Conservation (phyloP, 2,329 filamentous ascomycete species). For the Hortaea werneckii region DNA sequence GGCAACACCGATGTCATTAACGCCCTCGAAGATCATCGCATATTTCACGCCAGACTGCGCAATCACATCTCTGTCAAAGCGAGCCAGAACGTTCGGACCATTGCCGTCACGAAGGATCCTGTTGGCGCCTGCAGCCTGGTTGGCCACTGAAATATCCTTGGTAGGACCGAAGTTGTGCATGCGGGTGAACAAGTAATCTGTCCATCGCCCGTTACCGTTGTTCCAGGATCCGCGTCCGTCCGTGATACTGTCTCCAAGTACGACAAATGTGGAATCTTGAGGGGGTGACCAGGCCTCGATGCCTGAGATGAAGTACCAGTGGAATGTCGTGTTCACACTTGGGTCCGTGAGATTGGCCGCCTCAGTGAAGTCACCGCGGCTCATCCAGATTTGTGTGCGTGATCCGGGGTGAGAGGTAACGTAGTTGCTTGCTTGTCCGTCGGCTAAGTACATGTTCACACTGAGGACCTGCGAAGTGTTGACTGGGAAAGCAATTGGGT, state of each 20-base stretch:
- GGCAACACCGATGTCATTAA: slow-evolving; percentile 56
- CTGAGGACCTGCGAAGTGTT: slow-evolving; percentile 44
- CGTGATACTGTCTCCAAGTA: slow-evolving; percentile 57
- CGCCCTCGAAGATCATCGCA: slow-evolving; percentile 57
- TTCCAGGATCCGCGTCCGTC: slow-evolving; percentile 52
- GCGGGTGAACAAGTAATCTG: slow-evolving; percentile 44
- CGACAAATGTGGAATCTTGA: slow-evolving; percentile 36
- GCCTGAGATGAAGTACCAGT: slow-evolving; percentile 51
- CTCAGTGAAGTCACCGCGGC: slow-evolving; percentile 46
- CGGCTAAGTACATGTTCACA: slow-evolving; percentile 48
- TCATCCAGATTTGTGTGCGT: slow-evolving; percentile 52
- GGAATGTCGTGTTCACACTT: slow-evolving; percentile 25
- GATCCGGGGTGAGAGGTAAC: slow-evolving; percentile 58
- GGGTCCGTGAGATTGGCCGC: slow-evolving; percentile 36
- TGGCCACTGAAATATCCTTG: slow-evolving; percentile 46
- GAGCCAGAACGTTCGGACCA: slow-evolving; percentile 50
- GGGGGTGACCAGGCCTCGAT: slow-evolving; percentile 45
- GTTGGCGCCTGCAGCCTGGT: slow-evolving; percentile 62
- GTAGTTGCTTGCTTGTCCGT: slow-evolving; percentile 45
- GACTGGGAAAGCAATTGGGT: slow-evolving; percentile 48
- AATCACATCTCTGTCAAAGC: slow-evolving; percentile 56
- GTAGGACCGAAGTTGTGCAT: slow-evolving; percentile 34
- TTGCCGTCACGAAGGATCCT: slow-evolving; percentile 51
- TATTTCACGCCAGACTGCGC: slow-evolving; percentile 48
- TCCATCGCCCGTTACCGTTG: slow-evolving; percentile 52